phyloP scores from a whole-genome alignment of 1,284 basidiomycete genomes.

The Sutorius eximius region DNA sequence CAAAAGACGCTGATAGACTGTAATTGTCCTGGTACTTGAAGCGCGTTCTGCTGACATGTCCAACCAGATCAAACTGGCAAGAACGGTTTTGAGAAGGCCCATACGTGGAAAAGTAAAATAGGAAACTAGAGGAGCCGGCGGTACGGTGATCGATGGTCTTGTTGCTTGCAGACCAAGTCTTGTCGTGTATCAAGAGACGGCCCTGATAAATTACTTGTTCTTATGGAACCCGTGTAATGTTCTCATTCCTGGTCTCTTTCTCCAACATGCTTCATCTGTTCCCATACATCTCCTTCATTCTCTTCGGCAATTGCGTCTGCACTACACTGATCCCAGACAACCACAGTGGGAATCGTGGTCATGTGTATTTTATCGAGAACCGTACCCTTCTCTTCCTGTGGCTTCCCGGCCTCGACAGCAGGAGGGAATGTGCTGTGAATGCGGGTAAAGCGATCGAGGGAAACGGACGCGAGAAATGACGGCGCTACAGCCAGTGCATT shows the following conservation, averaged over 20 bases:
- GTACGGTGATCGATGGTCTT: background rate
- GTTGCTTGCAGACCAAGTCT: background rate
- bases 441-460: constrained; percentile 72
- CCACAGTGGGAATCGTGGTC: constrained; percentile 61
- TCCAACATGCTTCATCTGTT: constrained; percentile 51
- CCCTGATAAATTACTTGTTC: background rate
- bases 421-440: constrained; percentile 67
- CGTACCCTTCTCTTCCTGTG: constrained; percentile 62
- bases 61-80: constrained; percentile 61
- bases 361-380: constrained; percentile 70
- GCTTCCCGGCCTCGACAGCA: constrained; percentile 48
- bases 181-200: constrained; percentile 2
- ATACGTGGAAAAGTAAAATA: constrained; percentile 86
- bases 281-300: constrained; percentile 38
- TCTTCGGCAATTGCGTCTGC: constrained; percentile 15
- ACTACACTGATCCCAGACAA: constrained; percentile 55
- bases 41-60: background rate
- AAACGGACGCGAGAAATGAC: constrained; percentile 54
- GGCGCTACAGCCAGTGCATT: constrained; percentile 61
- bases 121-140: constrained; percentile 38
- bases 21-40: constrained; percentile 35
- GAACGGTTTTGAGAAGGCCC: constrained; percentile 92
- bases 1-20: constrained; percentile 83
- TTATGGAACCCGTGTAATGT: background rate
- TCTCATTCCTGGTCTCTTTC: constrained; percentile 30